These are phyloP conservation scores for Solanum virginianum DNA, from an alignment of 257 asterid species.

Conservation along the genomic window DNA sequence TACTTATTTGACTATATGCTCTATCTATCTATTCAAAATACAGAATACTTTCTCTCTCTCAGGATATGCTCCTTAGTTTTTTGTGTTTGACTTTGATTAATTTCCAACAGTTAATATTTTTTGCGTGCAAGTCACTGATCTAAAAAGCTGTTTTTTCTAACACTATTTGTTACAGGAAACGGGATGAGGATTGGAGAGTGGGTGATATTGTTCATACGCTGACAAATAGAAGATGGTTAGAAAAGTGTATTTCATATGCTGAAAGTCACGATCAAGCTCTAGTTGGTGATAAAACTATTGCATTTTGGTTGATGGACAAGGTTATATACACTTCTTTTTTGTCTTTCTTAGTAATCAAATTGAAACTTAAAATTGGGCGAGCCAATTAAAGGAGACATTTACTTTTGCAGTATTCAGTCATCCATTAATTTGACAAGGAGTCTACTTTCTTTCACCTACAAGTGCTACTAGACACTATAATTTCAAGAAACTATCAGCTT, in stretches of 20 bases:
- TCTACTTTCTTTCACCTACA: neutral
- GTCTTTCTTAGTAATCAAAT: neutral
- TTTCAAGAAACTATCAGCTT: neutral
- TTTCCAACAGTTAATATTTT: neutral
- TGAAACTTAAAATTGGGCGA: neutral
- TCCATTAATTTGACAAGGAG: neutral
- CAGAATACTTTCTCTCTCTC: neutral
- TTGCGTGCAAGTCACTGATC: neutral
- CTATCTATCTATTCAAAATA: neutral
- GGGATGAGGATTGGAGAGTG: constrained; percentile 97
- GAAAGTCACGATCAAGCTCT: constrained; percentile 99
- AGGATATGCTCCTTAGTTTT: neutral
- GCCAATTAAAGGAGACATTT: neutral
- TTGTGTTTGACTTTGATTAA: neutral
- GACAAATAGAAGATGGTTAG: constrained; percentile 90
- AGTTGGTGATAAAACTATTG: constrained; percentile 96
- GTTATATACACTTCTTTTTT: constrained; percentile 20
- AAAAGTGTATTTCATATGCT: constrained; percentile 83
- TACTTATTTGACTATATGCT: neutral
- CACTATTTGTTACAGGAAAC: constrained; percentile 43
- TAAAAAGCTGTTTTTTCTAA: neutral
- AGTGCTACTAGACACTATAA: neutral
- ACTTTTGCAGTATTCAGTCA: neutral
- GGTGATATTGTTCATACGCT: constrained; percentile 79
- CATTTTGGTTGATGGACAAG: constrained; percentile 99